Evolutionary conservation across 2,329 filamentous ascomycete genomes (phyloP), one percentile per base, ranked within the genome.

Genomic region (Aspergillus costaricaensis): DNA sequence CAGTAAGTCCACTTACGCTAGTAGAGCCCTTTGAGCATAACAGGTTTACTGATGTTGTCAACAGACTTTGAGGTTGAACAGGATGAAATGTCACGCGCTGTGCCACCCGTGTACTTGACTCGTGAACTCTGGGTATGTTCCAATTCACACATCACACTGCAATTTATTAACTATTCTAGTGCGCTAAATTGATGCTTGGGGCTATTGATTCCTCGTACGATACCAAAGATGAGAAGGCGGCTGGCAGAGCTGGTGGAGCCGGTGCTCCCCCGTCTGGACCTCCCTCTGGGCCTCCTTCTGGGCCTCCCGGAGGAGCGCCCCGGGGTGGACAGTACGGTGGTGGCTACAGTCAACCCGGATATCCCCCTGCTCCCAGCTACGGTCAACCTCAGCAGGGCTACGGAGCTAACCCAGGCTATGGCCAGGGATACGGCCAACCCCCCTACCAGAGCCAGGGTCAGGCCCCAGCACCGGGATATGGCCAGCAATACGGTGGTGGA

Each of bases 61-160:
- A 59, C 67, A 86, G 85, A 89, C 76, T 89, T 84, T 67, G 87
- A 89, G 74, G 85, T 87, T 65, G 87, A 89, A 70, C 85, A 86
- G 62, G 85, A 86, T 51, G 86, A 88, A 69, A 88, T 89, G 86
- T 79, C 83, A 1, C 81, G 82, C 52, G 84, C 85, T 27, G 81
- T 83, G 60, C 86, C 86, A 7, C 85, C 86, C 3, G 83, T 88
- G 27, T 81, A 88, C 65, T 76, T 89, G 43, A 88, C 86, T 4
- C 85, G 86, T 9, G 86, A 88, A 66, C 81, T 88, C 56, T 89
- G 86, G 86, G 81, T 82, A 71, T 58, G 73, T 62, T 25, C 2
- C 4, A 4, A 48, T n/a, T 15, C 15, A n/a, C 27, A 50, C 10
- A 7, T 48, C n/a, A 25, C 14, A 12, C 12, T 8, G n/a, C 36